Percentiles rank a stretch among this genome's conserved stretches.
These are phyloP conservation scores for Penicillium sp. DNA, from an alignment of 2,329 filamentous ascomycete genomes.

Conservation along the genomic window DNA sequence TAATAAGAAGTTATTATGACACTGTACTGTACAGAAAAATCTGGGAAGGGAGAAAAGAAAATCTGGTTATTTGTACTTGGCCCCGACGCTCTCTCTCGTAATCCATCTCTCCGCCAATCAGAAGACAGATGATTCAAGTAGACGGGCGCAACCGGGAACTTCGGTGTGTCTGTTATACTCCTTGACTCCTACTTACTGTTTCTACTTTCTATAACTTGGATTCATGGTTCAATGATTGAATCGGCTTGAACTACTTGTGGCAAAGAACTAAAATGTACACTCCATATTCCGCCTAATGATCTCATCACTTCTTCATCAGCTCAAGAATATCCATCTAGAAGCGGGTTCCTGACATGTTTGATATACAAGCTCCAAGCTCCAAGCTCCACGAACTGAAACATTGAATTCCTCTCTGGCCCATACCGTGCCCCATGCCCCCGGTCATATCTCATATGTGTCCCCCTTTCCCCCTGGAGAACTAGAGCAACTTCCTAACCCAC, in stretches of 20 bases:
- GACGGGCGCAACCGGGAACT: conserved; percentile 37
- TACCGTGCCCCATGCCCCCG: neutral
- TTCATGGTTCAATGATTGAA: neutral
- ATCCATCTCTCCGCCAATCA: conserved; percentile 36
- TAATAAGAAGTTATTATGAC: conserved; percentile 15
- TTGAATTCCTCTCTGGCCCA: neutral
- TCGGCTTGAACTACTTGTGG: neutral
- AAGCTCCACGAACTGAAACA: neutral
- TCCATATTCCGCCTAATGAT: conserved; percentile 11
- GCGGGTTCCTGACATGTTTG: neutral
- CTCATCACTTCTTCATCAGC: conserved; percentile 22
- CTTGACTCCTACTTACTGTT: neutral
- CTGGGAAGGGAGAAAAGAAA: conserved; percentile 27
- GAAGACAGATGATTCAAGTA: conserved; percentile 32
- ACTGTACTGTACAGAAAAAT: conserved; percentile 23
- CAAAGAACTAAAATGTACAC: neutral
- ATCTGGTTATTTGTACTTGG: conserved; percentile 39
- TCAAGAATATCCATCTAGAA: neutral
- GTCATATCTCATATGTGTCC: neutral
- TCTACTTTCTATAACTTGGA: neutral
- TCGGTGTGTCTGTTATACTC: conserved; percentile 14
- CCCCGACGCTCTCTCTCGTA: conserved; percentile 37
- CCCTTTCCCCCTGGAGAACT: conserved; percentile 11
- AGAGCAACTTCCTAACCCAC: conserved; percentile 16
- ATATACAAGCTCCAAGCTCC: neutral